Conservation (phyloP, 768 basidiomycete genomes). For the Calocera cornea region DNA sequence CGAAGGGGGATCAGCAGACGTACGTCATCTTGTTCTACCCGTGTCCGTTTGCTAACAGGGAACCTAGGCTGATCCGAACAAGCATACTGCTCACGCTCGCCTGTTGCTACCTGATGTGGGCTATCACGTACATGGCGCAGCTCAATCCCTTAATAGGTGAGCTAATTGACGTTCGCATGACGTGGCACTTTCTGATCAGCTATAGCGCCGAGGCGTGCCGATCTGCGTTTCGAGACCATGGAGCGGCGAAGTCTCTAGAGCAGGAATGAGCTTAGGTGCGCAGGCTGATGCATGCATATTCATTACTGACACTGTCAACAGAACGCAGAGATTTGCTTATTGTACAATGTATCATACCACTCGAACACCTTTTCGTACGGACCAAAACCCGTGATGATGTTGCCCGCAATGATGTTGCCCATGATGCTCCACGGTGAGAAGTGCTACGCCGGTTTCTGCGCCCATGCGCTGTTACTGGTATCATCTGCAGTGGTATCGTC, state of each 20-base stretch:
- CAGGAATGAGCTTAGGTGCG: neutral
- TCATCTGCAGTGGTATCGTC: neutral
- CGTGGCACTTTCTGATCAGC: neutral
- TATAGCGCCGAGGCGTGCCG: constrained; percentile 15
- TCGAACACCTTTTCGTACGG: neutral
- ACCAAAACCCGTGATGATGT: no score
- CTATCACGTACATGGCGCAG: constrained; percentile 92
- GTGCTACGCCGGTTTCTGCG: neutral
- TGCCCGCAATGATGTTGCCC: no score
- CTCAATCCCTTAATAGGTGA: constrained; percentile 77
- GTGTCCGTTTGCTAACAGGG: neutral
- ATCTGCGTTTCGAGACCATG: constrained; percentile 14
- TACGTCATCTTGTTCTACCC: constrained; percentile 29
- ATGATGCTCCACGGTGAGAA: no score
- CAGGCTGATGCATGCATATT: neutral
- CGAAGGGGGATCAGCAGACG: constrained; percentile 86
- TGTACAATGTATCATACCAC: constrained; percentile 1
- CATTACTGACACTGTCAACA: neutral
- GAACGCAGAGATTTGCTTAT: neutral
- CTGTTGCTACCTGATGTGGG: constrained; percentile 92
- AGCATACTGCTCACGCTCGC: constrained; percentile 61
- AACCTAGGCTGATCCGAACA: constrained; percentile 64
- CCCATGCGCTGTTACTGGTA: neutral
- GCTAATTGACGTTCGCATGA: constrained; percentile 15
- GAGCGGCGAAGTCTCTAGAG: neutral